A percentile compares a stretch with the other conserved stretches of the same genome.
phyloP scores from a whole-genome alignment of 495 filamentous ascomycete genomes.

The Xylona heveae region DNA sequence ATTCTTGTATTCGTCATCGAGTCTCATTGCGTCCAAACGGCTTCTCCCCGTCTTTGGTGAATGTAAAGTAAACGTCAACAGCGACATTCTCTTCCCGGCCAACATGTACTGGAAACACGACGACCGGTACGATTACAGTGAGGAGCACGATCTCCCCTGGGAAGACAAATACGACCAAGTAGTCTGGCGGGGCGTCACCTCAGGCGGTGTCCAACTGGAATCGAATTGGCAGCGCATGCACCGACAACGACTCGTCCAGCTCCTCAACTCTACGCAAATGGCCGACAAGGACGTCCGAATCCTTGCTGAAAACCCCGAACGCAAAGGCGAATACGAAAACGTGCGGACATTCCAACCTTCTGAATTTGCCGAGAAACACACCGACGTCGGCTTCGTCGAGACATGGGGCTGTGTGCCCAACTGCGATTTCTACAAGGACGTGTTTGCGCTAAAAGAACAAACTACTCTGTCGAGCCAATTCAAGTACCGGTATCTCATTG shows the following conservation, averaged over 20 bases:
- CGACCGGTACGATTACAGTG: background rate
- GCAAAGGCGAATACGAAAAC: conserved; percentile 11
- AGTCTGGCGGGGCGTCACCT: background rate
- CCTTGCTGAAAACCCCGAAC: conserved; percentile 11
- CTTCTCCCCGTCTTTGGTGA: conserved; percentile 1
- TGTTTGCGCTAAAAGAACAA: conserved; percentile 11
- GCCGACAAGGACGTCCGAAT: conserved; percentile 9
- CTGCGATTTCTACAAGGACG: conserved; percentile 20
- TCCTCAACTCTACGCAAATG: background rate
- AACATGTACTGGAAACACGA: conserved; percentile 1
- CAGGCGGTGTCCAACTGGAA: conserved; percentile 1
- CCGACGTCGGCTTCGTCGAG: conserved; percentile 23
- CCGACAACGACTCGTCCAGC: background rate
- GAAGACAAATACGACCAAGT: background rate
- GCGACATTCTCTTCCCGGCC: background rate
- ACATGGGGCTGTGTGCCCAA: conserved; percentile 19
- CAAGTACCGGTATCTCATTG: conserved; percentile 35
- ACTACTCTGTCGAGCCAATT: conserved; percentile 31
- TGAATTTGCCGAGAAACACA: conserved; percentile 18
- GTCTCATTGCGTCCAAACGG: background rate
- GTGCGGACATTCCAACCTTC: conserved; percentile 11
- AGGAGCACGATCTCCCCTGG: background rate
- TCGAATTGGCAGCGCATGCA: conserved; percentile 1
- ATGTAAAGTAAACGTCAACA: background rate
- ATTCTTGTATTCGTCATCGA: conserved; percentile 6